Percentiles rank a stretch among this genome's conserved stretches.
These are phyloP conservation scores for Thalassiosira mediterranea DNA, from an alignment of 352 stramenopile genomes.

Conservation along the genomic window DNA sequence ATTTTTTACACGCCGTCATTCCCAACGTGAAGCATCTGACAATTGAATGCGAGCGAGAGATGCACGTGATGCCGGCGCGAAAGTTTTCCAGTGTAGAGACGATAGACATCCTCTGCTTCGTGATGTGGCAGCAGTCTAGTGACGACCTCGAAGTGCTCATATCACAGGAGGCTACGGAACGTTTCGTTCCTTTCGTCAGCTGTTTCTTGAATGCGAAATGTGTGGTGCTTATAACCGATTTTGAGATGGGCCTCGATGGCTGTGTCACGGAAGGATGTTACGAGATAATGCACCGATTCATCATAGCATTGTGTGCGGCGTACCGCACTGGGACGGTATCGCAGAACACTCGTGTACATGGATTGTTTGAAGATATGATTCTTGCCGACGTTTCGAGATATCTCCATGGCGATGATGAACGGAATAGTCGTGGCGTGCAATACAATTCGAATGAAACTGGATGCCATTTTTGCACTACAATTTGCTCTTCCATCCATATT, in stretches of 20 bases:
- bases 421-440: background rate
- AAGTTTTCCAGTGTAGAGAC: too few relatives aligned
- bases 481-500: background rate
- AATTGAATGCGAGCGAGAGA: too few relatives aligned
- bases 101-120: too few relatives aligned
- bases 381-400: background rate
- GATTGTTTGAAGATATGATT: background rate
- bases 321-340: background rate
- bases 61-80: too few relatives aligned
- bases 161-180: background rate
- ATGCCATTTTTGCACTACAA: background rate
- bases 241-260: background rate
- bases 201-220: background rate
- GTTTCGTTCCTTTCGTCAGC: background rate
- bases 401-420: background rate
- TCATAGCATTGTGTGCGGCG: background rate
- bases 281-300: background rate
- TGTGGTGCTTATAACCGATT: background rate
- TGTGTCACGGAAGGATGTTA: background rate
- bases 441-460: background rate
- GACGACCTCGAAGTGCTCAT: background rate
- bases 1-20: too few relatives aligned
- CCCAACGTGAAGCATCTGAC: too few relatives aligned
- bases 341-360: background rate
- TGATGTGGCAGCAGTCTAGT: background rate